Evolutionary conservation across 441 rosid species (phyloP).

Genomic region (Gossypium laxum): DNA sequence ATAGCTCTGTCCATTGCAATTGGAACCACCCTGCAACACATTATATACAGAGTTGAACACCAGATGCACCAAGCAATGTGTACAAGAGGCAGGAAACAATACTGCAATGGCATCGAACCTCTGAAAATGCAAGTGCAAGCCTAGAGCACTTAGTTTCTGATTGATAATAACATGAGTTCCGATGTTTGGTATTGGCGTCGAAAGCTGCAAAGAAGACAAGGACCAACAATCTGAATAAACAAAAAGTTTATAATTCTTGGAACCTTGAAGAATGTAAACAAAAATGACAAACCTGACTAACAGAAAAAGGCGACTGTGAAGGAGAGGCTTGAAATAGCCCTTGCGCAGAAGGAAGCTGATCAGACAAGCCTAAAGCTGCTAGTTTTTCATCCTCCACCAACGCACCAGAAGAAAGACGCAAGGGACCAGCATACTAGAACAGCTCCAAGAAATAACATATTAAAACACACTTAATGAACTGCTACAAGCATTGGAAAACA

Average conservation of each 20-base stretch:
- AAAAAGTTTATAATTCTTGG: neutral
- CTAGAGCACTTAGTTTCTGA: conserved; percentile 56
- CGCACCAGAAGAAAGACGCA: conserved; percentile 53
- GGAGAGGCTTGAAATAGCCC: conserved; percentile 71
- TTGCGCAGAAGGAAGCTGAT: conserved; percentile 73
- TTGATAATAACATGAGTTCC: conserved; percentile 80
- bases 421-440: conserved; percentile 61
- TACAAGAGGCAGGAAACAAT: conserved; percentile 9
- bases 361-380: conserved; percentile 58
- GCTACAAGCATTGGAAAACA: neutral
- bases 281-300: conserved; percentile 44
- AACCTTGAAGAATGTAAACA: conserved; percentile 8
- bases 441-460: conserved; percentile 1
- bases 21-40: conserved; percentile 67
- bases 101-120: conserved; percentile 45
- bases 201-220: conserved; percentile 40
- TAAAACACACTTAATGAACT: neutral
- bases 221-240: conserved; percentile 18
- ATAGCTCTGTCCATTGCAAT: conserved; percentile 92
- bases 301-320: conserved; percentile 60
- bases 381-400: conserved; percentile 84
- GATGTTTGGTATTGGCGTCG: conserved; percentile 66
- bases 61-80: neutral
- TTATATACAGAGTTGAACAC: neutral
- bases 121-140: conserved; percentile 82